Evolutionary conservation across 768 basidiomycete genomes (phyloP).

Genomic region (Hericium coralloides): DNA sequence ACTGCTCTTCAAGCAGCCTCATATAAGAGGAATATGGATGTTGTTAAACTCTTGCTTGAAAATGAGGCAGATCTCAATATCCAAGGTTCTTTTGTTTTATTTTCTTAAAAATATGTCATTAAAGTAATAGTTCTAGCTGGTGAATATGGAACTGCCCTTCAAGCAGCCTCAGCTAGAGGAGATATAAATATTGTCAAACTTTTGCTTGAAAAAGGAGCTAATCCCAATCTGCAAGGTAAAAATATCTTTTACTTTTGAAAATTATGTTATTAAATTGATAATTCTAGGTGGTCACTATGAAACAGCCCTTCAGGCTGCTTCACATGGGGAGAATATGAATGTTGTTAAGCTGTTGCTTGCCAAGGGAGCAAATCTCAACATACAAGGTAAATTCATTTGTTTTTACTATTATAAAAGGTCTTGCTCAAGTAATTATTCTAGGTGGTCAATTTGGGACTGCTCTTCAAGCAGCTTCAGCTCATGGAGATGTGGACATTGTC

Average conservation of each 20-base stretch:
- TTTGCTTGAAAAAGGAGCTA: too few species aligned
- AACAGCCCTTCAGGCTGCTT: not conserved
- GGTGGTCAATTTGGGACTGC: not conserved
- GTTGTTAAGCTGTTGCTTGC: not conserved
- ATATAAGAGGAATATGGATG: not conserved
- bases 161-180: too few species aligned
- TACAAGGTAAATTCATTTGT: not conserved
- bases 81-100: too few species aligned
- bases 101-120: too few species aligned
- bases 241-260: not conserved
- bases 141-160: too few species aligned
- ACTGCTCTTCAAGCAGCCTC: not conserved
- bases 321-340: not conserved
- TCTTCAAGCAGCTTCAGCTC: not conserved
- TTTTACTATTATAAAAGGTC: not conserved
- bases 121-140: too few species aligned
- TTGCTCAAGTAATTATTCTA: not conserved
- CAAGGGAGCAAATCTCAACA: not conserved
- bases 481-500: not conserved
- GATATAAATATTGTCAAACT: too few species aligned
- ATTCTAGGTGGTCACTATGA: not conserved
- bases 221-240: not conserved
- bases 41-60: not conserved
- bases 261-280: not conserved
- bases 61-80: not conserved